These are phyloP conservation scores for Pleurotus ostreatus DNA, from an alignment of 768 basidiomycete genomes.

Conservation along the genomic window DNA sequence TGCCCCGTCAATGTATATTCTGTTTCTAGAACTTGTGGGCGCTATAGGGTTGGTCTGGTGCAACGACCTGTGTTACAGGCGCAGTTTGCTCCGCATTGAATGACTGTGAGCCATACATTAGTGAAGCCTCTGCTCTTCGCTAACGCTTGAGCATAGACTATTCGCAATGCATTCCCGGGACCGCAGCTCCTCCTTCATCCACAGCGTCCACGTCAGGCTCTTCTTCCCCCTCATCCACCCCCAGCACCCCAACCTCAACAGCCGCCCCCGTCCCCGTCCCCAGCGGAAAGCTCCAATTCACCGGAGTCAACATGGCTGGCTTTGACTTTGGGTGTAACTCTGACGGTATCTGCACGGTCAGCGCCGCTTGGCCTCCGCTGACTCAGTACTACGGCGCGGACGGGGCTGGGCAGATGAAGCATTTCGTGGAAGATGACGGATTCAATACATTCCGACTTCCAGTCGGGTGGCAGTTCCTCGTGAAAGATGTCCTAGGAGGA, in stretches of 20 bases:
- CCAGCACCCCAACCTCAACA: conserved; percentile 19
- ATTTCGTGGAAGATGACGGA: conserved; percentile 51
- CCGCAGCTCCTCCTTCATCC: conserved; percentile 10
- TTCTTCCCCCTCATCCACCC: conserved; percentile 11
- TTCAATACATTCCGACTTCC: conserved; percentile 60
- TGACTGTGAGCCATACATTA: conserved; percentile 19
- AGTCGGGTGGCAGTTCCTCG: conserved; percentile 56
- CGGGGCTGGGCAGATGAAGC: conserved; percentile 55
- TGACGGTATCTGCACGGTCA: conserved; percentile 37
- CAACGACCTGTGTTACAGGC: conserved; percentile 30
- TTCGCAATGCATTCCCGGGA: conserved; percentile 29
- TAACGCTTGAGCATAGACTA: conserved; percentile 18
- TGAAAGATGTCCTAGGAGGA: conserved; percentile 31
- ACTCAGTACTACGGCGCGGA: conserved; percentile 40
- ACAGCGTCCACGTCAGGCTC: background rate
- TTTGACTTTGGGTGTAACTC: conserved; percentile 51
- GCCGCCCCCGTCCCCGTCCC: conserved; percentile 6
- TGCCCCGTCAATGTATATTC: no score
- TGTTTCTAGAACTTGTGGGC: no score
- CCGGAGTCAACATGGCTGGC: conserved; percentile 51
- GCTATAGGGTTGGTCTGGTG: conserved; percentile 27
- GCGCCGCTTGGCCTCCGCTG: conserved; percentile 40
- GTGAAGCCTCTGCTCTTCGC: background rate
- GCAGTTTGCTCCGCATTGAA: conserved; percentile 24
- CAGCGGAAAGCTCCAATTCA: conserved; percentile 27